Evolutionary conservation across 2,329 filamentous ascomycete genomes (phyloP), one percentile per base, ranked within the genome.

Genomic region (Amesomyces nigricolor): DNA sequence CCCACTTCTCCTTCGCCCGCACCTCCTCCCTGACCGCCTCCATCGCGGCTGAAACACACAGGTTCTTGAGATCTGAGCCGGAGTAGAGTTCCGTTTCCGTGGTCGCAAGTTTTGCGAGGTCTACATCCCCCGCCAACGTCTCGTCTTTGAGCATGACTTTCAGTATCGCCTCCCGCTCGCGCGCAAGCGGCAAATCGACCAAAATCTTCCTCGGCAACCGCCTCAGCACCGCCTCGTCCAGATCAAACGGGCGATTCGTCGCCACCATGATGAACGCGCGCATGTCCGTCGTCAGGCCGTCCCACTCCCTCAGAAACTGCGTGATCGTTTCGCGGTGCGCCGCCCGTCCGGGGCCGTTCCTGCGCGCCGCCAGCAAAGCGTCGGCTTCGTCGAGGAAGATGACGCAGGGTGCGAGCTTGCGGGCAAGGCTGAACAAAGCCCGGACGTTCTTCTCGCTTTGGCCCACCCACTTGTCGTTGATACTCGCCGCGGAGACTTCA

Each of bases 341-440:
- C 5, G 82, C 82, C 30, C 88, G 79, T 63, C 83, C 85, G 57
- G 80, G 79, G 22, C 79, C 77, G 39, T 81, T 81, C 60, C 83
- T 80, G 53, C 94, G 83, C 14, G 88, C 86, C 26, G 89, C 89
- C 54, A 99, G 87, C 47, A 99, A 85, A 7, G 92, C 88, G 69
- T 99, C 94, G 19, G 91, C 94, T 72, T 99, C 94, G 66, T 99
- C 94, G 59, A 99, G 90, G 73, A 99, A 97, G 49, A 99, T 89
- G 14, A 99, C 86, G 66, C 91, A 91, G 0, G 94, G 94, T 1
- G 88, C 87, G 7, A 96, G 80, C 70, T 96, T 96, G 72, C 90
- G 90, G 4, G 94, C 94, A 0, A 97, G 78, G 0, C 84, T 87
- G 72, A 99, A 99, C 40, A 97, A 85, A 0, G 92, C 92, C 51